A percentile compares a stretch with the other conserved stretches of the same genome.
Conservation (phyloP, 31 red algal genomes). For the Asparagopsis taxiformis region DNA sequence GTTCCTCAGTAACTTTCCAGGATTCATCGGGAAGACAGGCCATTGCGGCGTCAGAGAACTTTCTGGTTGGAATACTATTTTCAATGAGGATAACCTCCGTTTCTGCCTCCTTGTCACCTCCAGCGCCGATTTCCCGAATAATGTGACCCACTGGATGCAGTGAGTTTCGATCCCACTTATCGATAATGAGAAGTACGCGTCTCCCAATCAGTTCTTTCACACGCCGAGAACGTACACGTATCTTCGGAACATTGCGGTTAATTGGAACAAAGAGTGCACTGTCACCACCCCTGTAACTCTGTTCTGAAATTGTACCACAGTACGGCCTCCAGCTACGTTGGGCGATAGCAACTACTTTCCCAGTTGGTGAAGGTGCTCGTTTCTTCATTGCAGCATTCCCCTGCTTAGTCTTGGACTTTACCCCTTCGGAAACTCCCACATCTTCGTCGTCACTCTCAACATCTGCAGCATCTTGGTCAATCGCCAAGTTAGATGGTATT, state of each 20-base stretch:
- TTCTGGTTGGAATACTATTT: slow-evolving; percentile 76
- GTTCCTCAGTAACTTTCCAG: slow-evolving; percentile 76
- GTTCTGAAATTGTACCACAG: slow-evolving; percentile 73
- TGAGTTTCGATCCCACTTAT: slow-evolving; percentile 78
- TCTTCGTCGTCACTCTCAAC: slow-evolving; percentile 61
- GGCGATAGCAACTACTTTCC: slow-evolving; percentile 79
- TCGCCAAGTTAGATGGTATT: slow-evolving; percentile 44
- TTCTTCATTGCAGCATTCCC: slow-evolving; percentile 2
- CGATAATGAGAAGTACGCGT: slow-evolving; percentile 73
- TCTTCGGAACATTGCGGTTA: slow-evolving; percentile 75
- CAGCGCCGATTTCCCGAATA: slow-evolving; percentile 73
- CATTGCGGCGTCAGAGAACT: slow-evolving; percentile 83
- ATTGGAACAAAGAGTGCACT: slow-evolving; percentile 82
- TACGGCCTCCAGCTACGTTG: slow-evolving; percentile 89
- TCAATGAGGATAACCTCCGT: slow-evolving; percentile 87
- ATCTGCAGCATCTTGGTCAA: slow-evolving; percentile 58
- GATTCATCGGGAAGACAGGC: slow-evolving; percentile 64
- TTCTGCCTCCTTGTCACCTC: slow-evolving; percentile 82
- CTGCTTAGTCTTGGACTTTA: neutral
- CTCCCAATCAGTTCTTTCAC: slow-evolving; percentile 68
- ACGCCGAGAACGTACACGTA: slow-evolving; percentile 67
- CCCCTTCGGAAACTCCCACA: neutral
- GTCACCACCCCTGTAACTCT: slow-evolving; percentile 55
- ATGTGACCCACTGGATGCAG: slow-evolving; percentile 79
- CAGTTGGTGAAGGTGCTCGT: slow-evolving; percentile 32